Conservation (phyloP, 1,139 yeast species). For the Geotrichum europaeum region DNA sequence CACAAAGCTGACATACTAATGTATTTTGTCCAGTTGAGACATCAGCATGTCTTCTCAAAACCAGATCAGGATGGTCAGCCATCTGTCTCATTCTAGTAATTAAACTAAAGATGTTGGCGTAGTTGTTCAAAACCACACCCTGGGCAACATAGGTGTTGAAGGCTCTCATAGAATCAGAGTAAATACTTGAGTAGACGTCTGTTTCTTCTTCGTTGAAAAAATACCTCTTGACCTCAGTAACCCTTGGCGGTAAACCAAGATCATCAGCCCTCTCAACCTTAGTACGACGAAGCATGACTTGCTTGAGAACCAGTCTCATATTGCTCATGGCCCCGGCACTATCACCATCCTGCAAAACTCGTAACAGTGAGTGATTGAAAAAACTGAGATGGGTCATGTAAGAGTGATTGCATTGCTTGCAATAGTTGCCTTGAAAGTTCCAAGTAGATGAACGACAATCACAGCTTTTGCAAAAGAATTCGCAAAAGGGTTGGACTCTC, state of each 20-base stretch:
- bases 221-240: conserved; percentile 81
- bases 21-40: conserved; percentile 46
- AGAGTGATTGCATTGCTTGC: conserved; percentile 82
- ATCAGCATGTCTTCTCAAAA: conserved; percentile 53
- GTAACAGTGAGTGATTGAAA: conserved; percentile 90
- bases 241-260: conserved; percentile 90
- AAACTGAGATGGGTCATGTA: conserved; percentile 94
- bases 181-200: conserved; percentile 81
- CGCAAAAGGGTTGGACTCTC: conserved; percentile 77
- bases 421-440: conserved; percentile 78
- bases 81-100: conserved; percentile 96
- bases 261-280: conserved; percentile 96
- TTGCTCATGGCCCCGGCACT: conserved; percentile 73
- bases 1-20: conserved; percentile 85
- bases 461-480: conserved; percentile 87
- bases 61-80: conserved; percentile 97
- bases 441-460: conserved; percentile 75
- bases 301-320: conserved; percentile 63
- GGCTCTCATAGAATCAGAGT: conserved; percentile 77
- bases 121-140: conserved; percentile 91
- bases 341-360: conserved; percentile 80
- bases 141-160: conserved; percentile 84
- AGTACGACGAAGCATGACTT: conserved; percentile 88
- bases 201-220: conserved; percentile 89
- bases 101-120: conserved; percentile 91